A percentile compares a stretch with the other conserved stretches of the same genome.
phyloP scores from a whole-genome alignment of 495 filamentous ascomycete species.

The Aspergillus ellipticus region DNA sequence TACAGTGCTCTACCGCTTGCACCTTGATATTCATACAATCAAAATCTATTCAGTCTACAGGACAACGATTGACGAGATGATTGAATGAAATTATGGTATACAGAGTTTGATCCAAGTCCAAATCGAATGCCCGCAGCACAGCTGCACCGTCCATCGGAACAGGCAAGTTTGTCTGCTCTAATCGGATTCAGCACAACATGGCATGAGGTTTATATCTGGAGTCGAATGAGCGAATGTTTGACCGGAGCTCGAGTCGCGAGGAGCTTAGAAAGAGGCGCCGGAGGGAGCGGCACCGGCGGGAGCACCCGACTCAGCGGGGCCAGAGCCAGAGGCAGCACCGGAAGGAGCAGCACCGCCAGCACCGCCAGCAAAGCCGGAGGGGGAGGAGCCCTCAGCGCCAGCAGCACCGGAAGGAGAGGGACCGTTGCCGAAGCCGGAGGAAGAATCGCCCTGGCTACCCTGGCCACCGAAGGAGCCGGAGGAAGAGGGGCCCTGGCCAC shows the following conservation, averaged over 20 bases:
- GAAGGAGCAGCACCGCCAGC: background rate
- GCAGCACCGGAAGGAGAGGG: background rate
- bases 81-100: too few species aligned
- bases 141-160: background rate
- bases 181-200: background rate
- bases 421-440: background rate
- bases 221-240: background rate
- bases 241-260: background rate
- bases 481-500: background rate
- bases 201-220: background rate
- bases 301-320: background rate
- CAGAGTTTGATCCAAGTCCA: too few species aligned
- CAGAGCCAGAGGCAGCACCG: background rate
- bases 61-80: too few species aligned
- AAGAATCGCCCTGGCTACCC: background rate
- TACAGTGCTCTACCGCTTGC: too few species aligned
- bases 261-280: slow-evolving; percentile 2
- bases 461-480: background rate
- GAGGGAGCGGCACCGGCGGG: background rate
- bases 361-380: background rate
- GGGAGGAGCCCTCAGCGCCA: background rate
- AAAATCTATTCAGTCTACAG: too few species aligned
- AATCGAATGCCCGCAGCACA: too few species aligned
- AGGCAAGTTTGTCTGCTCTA: background rate
- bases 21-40: too few species aligned